Evolutionary conservation across 257 asterid species (phyloP).

Genomic region (Salvia rosmarinus): DNA sequence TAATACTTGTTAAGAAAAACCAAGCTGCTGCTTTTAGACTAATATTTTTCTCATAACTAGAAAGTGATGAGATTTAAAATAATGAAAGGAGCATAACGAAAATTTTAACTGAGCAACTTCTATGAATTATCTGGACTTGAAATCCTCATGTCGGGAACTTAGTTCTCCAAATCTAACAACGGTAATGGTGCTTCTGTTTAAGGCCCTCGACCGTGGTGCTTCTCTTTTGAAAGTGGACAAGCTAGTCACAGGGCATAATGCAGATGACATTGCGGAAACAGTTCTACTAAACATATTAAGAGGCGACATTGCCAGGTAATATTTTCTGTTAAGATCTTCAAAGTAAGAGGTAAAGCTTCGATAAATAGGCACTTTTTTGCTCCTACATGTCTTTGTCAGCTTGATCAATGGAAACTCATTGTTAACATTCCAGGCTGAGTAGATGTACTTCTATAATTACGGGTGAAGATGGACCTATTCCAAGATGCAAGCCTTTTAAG

Average conservation of each 20-base stretch:
- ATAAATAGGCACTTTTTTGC: background rate
- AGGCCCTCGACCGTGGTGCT: conserved; percentile 99
- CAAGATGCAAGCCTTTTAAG: conserved; percentile 99
- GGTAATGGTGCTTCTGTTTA: conserved; percentile 30
- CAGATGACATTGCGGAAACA: conserved; percentile 98
- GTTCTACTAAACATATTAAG: conserved; percentile 91
- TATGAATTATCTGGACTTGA: background rate
- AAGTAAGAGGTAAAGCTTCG: background rate
- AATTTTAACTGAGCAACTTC: background rate
- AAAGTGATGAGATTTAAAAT: conserved; percentile 27
- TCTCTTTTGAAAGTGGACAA: conserved; percentile 91
- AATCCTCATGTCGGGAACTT: background rate
- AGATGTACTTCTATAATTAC: conserved; percentile 91
- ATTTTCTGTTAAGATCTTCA: conserved; percentile 17
- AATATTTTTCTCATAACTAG: conserved; percentile 21
- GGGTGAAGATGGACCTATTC: conserved; percentile 99
- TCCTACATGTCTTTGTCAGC: background rate
- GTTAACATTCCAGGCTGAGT: conserved; percentile 65
- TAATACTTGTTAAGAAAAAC: background rate
- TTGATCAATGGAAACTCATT: conserved; percentile 22
- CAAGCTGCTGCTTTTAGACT: background rate
- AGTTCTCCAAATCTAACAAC: background rate
- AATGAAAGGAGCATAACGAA: background rate
- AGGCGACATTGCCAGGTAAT: conserved; percentile 98
- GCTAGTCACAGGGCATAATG: conserved; percentile 96